These are phyloP conservation scores for Spongiforma sp. DNA, from an alignment of 1,284 basidiomycete genomes.

Conservation along the genomic window DNA sequence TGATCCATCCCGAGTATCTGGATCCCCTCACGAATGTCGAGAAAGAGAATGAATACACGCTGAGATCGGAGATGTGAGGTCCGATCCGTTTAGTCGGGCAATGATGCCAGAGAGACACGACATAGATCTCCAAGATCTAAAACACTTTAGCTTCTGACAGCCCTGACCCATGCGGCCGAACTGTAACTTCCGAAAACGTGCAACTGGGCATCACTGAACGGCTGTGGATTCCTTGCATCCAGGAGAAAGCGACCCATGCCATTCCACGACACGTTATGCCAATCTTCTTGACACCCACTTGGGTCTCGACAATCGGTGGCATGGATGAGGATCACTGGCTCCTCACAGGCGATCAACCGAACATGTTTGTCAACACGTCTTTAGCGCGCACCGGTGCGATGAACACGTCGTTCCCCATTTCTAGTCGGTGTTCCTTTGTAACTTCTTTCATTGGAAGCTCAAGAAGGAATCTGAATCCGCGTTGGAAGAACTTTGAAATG, in stretches of 20 bases:
- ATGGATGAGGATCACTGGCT: constrained; percentile 10
- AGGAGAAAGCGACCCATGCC: constrained; percentile 18
- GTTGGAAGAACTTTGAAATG: background rate
- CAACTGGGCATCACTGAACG: no score
- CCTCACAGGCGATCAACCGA: constrained; percentile 2
- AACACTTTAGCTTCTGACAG: no score
- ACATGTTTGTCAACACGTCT: constrained; percentile 1
- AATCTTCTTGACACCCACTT: constrained; percentile 9
- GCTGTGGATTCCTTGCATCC: constrained; percentile 9
- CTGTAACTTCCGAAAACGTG: no score
- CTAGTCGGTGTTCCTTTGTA: background rate
- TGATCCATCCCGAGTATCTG: constrained; percentile 97
- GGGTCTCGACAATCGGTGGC: constrained; percentile 4
- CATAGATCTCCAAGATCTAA: no score
- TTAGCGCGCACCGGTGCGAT: constrained; percentile 5
- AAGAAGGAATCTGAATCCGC: constrained; percentile 1
- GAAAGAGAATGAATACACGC: no score
- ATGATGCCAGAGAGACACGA: no score
- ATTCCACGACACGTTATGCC: constrained; percentile 21
- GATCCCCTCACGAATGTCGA: constrained; percentile 98
- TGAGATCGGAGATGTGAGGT: no score
- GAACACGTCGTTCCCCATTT: constrained; percentile 10
- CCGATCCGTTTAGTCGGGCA: no score
- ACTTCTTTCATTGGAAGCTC: background rate
- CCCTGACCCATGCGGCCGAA: no score